A percentile compares a stretch with the other conserved stretches of the same genome.
Evolutionary conservation across 768 basidiomycete species (phyloP).

Genomic region (Lyophyllum atratum): DNA sequence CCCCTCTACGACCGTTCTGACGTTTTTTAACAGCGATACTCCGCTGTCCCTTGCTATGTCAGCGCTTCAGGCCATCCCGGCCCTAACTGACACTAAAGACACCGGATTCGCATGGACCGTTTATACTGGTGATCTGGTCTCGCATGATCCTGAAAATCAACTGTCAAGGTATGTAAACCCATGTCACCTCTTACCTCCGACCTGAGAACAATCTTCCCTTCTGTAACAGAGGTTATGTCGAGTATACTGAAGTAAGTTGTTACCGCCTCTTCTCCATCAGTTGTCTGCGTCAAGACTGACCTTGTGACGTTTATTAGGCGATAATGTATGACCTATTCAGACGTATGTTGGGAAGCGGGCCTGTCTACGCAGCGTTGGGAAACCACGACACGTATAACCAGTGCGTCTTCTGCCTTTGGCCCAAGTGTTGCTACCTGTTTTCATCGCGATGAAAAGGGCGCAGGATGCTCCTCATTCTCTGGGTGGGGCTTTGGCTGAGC

Average conservation of each 20-base stretch:
- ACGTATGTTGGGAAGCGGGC: conserved; percentile 59
- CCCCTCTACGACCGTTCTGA: not conserved
- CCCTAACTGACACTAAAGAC: conserved; percentile 57
- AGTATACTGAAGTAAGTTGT: conserved; percentile 61
- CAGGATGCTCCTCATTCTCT: conserved; percentile 64
- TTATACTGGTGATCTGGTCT: conserved; percentile 75
- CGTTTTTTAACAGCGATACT: conserved; percentile 48
- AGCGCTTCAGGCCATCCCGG: conserved; percentile 67
- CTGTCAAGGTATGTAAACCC: conserved; percentile 50
- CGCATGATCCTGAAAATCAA: conserved; percentile 70
- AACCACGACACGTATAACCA: conserved; percentile 79
- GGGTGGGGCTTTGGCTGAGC: conserved; percentile 51
- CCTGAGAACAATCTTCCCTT: not conserved
- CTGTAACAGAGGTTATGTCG: conserved; percentile 50
- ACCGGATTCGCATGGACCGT: conserved; percentile 66
- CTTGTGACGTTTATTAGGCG: conserved; percentile 38
- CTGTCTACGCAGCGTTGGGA: conserved; percentile 75
- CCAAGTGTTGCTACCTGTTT: not conserved
- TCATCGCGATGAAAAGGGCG: conserved; percentile 35
- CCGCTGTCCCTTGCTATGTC: conserved; percentile 62
- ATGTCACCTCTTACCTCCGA: not conserved
- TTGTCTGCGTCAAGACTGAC: not conserved
- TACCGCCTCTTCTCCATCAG: not conserved
- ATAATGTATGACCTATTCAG: conserved; percentile 69
- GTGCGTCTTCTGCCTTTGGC: conserved; percentile 33